Conservation (phyloP, 2,329 filamentous ascomycete genomes). For the Drechslerella dactyloides region DNA sequence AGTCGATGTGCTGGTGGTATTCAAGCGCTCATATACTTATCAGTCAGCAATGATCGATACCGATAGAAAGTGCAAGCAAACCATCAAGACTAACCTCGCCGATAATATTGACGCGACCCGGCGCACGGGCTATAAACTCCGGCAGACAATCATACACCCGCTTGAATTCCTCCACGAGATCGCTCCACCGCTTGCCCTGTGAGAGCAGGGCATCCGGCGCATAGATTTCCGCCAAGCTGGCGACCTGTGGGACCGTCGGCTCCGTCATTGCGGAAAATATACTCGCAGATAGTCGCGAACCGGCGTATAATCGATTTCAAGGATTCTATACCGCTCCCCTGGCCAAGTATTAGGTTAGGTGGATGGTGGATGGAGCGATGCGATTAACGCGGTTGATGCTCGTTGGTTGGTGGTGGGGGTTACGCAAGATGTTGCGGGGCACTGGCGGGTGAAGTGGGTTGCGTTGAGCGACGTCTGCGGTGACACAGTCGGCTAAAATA, state of each 20-base stretch:
- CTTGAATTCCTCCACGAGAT: conserved; percentile 74
- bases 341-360: too few relatives aligned
- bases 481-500: too few relatives aligned
- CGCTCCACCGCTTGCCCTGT: conserved; percentile 77
- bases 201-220: conserved; percentile 71
- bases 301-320: too few relatives aligned
- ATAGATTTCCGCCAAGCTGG: conserved; percentile 81
- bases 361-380: too few relatives aligned
- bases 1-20: conserved; percentile 91
- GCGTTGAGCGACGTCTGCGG: too few relatives aligned
- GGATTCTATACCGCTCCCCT: too few relatives aligned
- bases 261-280: conserved; percentile 20
- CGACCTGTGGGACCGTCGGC: conserved; percentile 71
- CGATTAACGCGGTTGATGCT: too few relatives aligned
- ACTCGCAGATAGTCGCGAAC: not conserved
- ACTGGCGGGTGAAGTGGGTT: too few relatives aligned
- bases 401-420: too few relatives aligned
- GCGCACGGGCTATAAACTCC: conserved; percentile 85
- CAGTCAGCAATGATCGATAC: not conserved
- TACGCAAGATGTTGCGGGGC: too few relatives aligned
- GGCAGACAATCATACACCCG: conserved; percentile 72
- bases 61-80: not conserved
- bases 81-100: conserved; percentile 66
- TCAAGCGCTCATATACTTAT: conserved; percentile 2
- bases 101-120: conserved; percentile 96